phyloP scores from a whole-genome alignment of 2,329 filamentous ascomycete species.

The Stemphylium vesicarium region DNA sequence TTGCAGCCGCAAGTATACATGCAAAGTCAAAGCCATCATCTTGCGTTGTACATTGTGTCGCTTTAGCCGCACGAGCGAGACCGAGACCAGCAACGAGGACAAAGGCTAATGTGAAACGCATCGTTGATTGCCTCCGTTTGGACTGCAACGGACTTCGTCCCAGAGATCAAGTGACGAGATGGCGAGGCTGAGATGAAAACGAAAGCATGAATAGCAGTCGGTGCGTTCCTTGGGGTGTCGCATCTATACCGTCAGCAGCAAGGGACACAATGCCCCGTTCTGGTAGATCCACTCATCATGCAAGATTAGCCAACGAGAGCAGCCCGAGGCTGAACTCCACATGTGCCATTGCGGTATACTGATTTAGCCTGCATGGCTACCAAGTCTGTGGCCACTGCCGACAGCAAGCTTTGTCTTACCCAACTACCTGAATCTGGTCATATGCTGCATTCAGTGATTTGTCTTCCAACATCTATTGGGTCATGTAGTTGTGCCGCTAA shows the following conservation, averaged over 20 bases:
- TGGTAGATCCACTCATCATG: background rate
- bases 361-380: background rate
- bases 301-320: background rate
- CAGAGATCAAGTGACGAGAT: background rate
- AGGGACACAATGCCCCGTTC: background rate
- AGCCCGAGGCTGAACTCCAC: background rate
- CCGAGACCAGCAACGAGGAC: background rate
- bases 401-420: background rate
- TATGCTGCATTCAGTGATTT: background rate
- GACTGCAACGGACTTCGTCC: background rate
- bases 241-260: background rate
- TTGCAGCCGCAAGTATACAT: background rate
- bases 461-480: no score
- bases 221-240: background rate
- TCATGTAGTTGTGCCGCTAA: no score
- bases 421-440: background rate
- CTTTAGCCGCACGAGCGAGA: background rate
- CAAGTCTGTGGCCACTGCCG: background rate
- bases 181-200: background rate
- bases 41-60: background rate
- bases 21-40: conserved; percentile 5
- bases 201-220: background rate
- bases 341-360: background rate
- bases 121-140: background rate
- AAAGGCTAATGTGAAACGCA: background rate